phyloP scores from a whole-genome alignment of 2,329 filamentous ascomycete genomes.

The Lachnellula suecica region DNA sequence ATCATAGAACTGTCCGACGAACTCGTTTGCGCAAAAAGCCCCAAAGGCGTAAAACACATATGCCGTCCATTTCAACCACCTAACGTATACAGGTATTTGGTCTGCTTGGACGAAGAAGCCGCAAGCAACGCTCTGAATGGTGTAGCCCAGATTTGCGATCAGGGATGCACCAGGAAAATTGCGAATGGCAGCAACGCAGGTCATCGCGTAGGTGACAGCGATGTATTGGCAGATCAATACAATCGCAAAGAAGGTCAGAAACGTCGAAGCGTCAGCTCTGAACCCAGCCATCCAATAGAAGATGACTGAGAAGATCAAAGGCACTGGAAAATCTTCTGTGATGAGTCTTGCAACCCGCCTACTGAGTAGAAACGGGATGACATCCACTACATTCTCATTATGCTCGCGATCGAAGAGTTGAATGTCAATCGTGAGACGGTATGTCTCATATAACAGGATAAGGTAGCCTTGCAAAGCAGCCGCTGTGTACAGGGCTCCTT shows the following conservation, averaged over 20 bases:
- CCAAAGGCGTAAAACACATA: constrained; percentile 71
- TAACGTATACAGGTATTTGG: constrained; percentile 73
- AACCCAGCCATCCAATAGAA: constrained; percentile 81
- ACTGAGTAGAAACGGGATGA: constrained; percentile 69
- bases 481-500: constrained; percentile 72
- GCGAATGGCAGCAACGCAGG: constrained; percentile 63
- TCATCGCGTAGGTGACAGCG: constrained; percentile 68
- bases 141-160: constrained; percentile 71
- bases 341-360: constrained; percentile 66
- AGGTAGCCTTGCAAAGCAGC: constrained; percentile 74
- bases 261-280: constrained; percentile 59
- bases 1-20: constrained; percentile 69
- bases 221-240: constrained; percentile 72
- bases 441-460: constrained; percentile 74
- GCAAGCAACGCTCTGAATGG: constrained; percentile 71
- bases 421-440: constrained; percentile 73
- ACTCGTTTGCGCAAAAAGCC: constrained; percentile 71
- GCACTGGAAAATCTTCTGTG: constrained; percentile 72
- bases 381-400: constrained; percentile 69
- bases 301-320: constrained; percentile 67
- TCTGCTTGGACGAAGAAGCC: constrained; percentile 76
- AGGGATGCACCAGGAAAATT: constrained; percentile 70
- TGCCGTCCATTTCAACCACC: constrained; percentile 71
- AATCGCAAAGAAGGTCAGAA: constrained; percentile 71
- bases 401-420: constrained; percentile 74